phyloP scores from a whole-genome alignment of 768 basidiomycete genomes.

The Ramaria sp. region DNA sequence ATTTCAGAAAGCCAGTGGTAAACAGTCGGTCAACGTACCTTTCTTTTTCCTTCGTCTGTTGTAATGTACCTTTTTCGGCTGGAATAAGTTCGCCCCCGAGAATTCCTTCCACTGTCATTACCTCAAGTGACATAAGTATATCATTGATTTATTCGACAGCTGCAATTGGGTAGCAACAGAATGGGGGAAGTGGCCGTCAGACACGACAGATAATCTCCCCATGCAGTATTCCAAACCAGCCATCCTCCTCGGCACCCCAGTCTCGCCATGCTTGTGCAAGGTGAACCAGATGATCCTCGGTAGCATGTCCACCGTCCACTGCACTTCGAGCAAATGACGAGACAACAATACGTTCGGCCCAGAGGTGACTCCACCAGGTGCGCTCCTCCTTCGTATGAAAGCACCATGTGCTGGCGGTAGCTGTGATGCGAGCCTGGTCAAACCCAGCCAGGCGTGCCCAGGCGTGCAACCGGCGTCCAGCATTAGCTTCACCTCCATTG shows the following conservation, averaged over 20 bases:
- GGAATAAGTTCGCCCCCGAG: too few species aligned
- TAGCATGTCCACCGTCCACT: conserved; percentile 18
- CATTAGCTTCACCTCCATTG: conserved; percentile 27
- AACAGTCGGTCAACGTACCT: too few species aligned
- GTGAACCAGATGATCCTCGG: conserved; percentile 16
- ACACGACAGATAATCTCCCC: conserved; percentile 24
- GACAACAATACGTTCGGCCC: conserved; percentile 27
- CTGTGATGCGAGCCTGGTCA: conserved; percentile 16
- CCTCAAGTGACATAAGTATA: too few species aligned
- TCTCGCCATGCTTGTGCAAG: conserved; percentile 18
- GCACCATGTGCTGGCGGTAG: conserved; percentile 26
- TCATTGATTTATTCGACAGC: too few species aligned
- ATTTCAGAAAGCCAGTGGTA: too few species aligned
- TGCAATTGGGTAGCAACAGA: too few species aligned
- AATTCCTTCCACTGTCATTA: too few species aligned
- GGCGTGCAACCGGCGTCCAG: conserved; percentile 26
- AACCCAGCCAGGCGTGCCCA: conserved; percentile 32
- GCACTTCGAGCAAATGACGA: conserved; percentile 25
- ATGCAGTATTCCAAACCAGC: conserved; percentile 23
- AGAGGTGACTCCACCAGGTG: conserved; percentile 28
- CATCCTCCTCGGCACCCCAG: conserved; percentile 27
- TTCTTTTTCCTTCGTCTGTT: too few species aligned
- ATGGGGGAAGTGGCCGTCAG: too few species aligned
- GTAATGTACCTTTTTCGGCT: too few species aligned
- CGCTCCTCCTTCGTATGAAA: conserved; percentile 26